A percentile compares a stretch with the other conserved stretches of the same genome.
Conservation (phyloP, 495 filamentous ascomycete species). For the Trichoderma reesei region DNA sequence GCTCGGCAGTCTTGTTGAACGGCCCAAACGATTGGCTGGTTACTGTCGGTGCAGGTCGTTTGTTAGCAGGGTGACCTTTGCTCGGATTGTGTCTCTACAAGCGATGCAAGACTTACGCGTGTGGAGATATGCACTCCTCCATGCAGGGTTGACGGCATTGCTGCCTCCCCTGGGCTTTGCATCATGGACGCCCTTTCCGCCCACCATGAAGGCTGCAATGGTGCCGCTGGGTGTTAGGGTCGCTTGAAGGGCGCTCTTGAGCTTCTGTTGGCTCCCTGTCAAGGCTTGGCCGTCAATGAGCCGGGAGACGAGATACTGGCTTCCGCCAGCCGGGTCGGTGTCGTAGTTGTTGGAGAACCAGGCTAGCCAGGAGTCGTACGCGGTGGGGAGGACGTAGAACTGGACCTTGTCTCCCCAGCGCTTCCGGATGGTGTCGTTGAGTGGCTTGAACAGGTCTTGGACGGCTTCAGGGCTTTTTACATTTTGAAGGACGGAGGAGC, state of each 20-base stretch:
- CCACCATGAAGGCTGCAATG: slow-evolving; percentile 20
- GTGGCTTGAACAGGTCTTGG: slow-evolving; percentile 25
- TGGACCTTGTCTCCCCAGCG: slow-evolving; percentile 14
- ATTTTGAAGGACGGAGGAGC: slow-evolving; percentile 18
- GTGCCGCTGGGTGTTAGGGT: slow-evolving; percentile 4
- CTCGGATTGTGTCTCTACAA: not conserved
- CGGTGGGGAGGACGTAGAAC: slow-evolving; percentile 26
- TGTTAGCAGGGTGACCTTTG: not conserved
- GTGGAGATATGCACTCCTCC: slow-evolving; percentile 43
- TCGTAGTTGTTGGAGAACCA: slow-evolving; percentile 37
- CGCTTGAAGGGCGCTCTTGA: slow-evolving; percentile 19
- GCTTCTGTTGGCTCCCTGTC: slow-evolving; percentile 18
- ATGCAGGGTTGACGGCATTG: slow-evolving; percentile 43
- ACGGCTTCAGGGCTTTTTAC: slow-evolving; percentile 36
- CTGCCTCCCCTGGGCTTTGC: slow-evolving; percentile 33
- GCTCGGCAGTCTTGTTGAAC: slow-evolving; percentile 26
- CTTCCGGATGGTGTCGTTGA: slow-evolving; percentile 38
- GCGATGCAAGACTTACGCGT: slow-evolving; percentile 14
- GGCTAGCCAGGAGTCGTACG: slow-evolving; percentile 34
- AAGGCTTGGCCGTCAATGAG: slow-evolving; percentile 28
- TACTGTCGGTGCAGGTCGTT: slow-evolving; percentile 9
- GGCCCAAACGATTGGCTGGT: slow-evolving; percentile 32
- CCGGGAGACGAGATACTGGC: slow-evolving; percentile 32
- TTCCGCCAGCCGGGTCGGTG: slow-evolving; percentile 21
- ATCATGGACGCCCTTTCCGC: slow-evolving; percentile 26